Evolutionary conservation across 1,284 basidiomycete species (phyloP).

Genomic region (Irpex rosettiformis): DNA sequence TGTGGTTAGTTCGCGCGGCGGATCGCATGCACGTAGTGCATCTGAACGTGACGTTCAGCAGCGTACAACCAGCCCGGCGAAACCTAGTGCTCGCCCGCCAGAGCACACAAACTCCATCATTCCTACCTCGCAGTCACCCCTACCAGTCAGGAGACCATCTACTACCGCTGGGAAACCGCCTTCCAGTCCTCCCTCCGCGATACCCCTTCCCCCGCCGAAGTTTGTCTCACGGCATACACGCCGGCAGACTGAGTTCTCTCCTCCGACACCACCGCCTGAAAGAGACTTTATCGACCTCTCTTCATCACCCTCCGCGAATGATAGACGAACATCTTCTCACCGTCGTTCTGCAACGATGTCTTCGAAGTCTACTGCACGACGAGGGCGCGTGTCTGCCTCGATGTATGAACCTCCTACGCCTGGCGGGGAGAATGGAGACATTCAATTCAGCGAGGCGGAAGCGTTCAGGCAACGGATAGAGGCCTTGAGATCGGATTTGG

Average conservation of each 20-base stretch:
- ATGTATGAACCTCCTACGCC: conserved; percentile 51
- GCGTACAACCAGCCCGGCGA: conserved; percentile 18
- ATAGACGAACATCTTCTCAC: conserved; percentile 13
- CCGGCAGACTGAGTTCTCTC: conserved; percentile 44
- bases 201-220: conserved; percentile 10
- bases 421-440: conserved; percentile 27
- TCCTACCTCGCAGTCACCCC: conserved; percentile 18
- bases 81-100: conserved; percentile 4
- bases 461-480: conserved; percentile 76
- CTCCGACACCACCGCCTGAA: conserved; percentile 14
- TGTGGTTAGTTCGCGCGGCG: conserved; percentile 24
- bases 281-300: conserved; percentile 4
- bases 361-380: conserved; percentile 41
- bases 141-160: neutral
- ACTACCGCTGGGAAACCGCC: neutral
- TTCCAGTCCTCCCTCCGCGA: neutral
- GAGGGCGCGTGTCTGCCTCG: conserved; percentile 52
- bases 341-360: conserved; percentile 25
- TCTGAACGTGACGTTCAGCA: conserved; percentile 16
- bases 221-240: conserved; percentile 33
- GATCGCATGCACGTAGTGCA: conserved; percentile 22
- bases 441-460: conserved; percentile 51
- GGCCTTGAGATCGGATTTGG: conserved; percentile 79
- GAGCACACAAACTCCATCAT: conserved; percentile 2
- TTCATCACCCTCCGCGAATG: conserved; percentile 2